Base-by-base conservation (phyloP, 768 basidiomycete species). In the Amanita polypyramis region DNA sequence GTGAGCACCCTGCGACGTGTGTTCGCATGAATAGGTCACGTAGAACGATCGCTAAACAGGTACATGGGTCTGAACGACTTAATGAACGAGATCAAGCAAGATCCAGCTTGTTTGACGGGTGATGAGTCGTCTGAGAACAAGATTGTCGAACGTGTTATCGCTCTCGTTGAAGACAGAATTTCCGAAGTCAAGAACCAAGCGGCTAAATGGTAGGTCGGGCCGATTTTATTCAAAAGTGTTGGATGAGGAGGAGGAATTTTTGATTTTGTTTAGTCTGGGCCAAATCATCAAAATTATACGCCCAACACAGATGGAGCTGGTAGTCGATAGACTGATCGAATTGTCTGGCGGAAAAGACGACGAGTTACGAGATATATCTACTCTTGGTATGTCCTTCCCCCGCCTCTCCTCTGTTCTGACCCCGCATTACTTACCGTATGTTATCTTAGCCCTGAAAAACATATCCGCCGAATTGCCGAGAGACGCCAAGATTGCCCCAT, bases 111-210 rank as follows among this genome's bases (percentile, higher is more conserved):
- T 42, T 92, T 93, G 62, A 66, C 79, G 9, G 80, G 90, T 47
- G 95, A 99, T 60, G 94, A 97, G 61, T 56, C 72, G 4, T 77
- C 83, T 27, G 96, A 99, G 70, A 80, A 71, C 61, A 87, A 85
- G 61, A 81, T 95, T 43, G 73, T 95, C 40, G 79, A 77, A 35
- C 81, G 86, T 62, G 92, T 98, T 1, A 72, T 97, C 36, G 71
- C 79, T 29, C 76, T 97, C 15, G 84, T 97, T 4, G 86, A 89
- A 60, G 96, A 99, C 68, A 85, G 84, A 65, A 97, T 94, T 55
- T 92, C 92, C 6, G 96, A 99, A 70, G 96, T 98, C 54, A 98
- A 98, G 73, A 96, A 96, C 59, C 85, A 90, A 62, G 91, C 92
- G 2, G 95, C 96, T 9, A 92, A 94, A 70, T 94, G 92, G 95